phyloP scores from a whole-genome alignment of 2,329 filamentous ascomycete species.

The Claviceps cyperi region DNA sequence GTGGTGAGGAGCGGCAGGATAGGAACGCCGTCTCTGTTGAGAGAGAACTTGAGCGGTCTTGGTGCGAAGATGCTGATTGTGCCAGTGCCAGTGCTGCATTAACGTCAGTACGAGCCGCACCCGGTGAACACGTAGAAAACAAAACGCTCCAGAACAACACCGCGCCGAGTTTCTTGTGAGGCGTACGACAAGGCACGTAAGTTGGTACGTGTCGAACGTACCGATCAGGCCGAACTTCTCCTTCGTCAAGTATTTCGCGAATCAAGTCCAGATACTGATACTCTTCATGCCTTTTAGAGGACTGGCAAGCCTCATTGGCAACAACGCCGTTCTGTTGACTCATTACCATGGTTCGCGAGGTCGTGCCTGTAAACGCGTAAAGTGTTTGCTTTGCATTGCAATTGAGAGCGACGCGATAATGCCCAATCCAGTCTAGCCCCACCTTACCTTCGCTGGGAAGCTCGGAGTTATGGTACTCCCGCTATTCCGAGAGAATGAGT shows the following conservation, averaged over 20 bases:
- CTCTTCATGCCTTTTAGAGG: conserved; percentile 53
- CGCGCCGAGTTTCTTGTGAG: neutral
- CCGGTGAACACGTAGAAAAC: too few species aligned
- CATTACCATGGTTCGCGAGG: neutral
- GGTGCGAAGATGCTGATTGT: conserved; percentile 85
- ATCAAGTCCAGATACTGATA: conserved; percentile 88
- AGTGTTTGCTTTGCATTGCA: neutral
- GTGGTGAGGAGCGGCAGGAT: conserved; percentile 90
- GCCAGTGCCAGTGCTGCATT: conserved; percentile 70
- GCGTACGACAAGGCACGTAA: neutral
- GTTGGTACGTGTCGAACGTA: conserved; percentile 18
- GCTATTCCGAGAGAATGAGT: neutral
- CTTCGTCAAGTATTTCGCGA: conserved; percentile 63
- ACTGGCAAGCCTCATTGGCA: neutral
- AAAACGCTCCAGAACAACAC: neutral
- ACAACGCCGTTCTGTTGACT: neutral
- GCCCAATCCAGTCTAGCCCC: neutral
- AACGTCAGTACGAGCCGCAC: neutral
- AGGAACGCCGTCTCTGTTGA: conserved; percentile 47
- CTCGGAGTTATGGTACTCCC: conserved; percentile 1
- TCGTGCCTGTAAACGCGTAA: neutral
- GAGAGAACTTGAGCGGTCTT: conserved; percentile 69
- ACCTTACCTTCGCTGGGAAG: neutral
- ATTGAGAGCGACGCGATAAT: neutral
- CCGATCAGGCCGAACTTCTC: conserved; percentile 83